Conservation (phyloP, 257 asterid species). For the Penstemon barbatus region DNA sequence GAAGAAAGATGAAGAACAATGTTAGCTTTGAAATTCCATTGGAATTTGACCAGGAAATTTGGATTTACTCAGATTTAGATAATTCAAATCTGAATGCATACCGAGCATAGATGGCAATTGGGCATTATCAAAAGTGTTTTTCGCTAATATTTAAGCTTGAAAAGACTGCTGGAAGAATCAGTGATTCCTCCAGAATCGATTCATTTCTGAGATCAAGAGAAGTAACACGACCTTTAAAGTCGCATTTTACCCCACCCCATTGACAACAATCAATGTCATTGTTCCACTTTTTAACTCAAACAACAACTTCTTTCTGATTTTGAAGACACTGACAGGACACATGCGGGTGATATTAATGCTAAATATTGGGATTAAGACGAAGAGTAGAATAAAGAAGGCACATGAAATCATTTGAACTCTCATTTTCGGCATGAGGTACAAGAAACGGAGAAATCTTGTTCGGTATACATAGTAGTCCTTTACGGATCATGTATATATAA, state of each 20-base stretch:
- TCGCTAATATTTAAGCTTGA: no score
- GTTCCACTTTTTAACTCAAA: slow-evolving; percentile 21
- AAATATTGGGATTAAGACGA: slow-evolving; percentile 18
- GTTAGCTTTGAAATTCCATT: no score
- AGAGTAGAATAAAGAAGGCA: slow-evolving; percentile 24
- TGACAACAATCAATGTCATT: slow-evolving; percentile 32
- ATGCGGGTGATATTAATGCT: not conserved
- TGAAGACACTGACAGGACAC: slow-evolving; percentile 24
- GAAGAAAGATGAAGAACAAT: no score
- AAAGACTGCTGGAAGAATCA: no score
- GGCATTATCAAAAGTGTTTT: no score
- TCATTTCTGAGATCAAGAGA: slow-evolving; percentile 23
- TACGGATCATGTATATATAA: no score
- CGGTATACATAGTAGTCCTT: no score
- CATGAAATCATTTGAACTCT: slow-evolving; percentile 6
- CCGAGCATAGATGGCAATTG: no score
- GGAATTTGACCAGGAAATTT: no score
- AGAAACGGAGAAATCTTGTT: no score
- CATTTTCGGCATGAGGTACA: slow-evolving; percentile 20
- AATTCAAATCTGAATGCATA: no score
- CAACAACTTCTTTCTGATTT: slow-evolving; percentile 21
- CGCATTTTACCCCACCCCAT: slow-evolving; percentile 45
- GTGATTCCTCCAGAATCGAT: not conserved
- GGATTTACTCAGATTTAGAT: no score
- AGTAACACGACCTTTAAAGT: slow-evolving; percentile 30